These are phyloP conservation scores for Globisporangium paroecandrum DNA, from an alignment of 352 stramenopile genomes.

Conservation along the genomic window DNA sequence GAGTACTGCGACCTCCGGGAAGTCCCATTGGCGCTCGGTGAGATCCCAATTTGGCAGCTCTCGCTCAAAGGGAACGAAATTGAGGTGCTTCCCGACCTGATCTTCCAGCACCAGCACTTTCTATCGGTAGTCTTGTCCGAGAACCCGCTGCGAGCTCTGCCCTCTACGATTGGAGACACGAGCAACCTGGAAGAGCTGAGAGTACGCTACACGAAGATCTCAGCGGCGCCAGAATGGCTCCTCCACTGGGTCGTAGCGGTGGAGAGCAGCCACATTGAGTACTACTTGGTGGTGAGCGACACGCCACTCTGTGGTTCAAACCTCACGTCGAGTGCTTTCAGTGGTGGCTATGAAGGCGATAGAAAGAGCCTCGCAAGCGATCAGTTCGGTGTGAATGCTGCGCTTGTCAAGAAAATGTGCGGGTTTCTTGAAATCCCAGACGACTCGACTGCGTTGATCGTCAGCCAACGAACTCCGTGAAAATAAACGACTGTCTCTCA, in stretches of 20 bases:
- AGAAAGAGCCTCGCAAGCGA: background rate
- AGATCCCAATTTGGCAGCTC: slow-evolving; percentile 46
- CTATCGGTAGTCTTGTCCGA: slow-evolving; percentile 47
- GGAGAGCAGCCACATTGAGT: background rate
- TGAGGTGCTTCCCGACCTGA: slow-evolving; percentile 50
- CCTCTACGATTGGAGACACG: slow-evolving; percentile 14
- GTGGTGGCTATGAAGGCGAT: background rate
- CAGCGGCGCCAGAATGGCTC: background rate
- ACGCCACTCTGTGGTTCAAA: background rate
- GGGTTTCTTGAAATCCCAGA: background rate
- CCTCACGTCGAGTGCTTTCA: background rate
- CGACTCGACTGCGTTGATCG: background rate
- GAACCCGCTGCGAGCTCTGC: slow-evolving; percentile 33
- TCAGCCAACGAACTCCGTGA: background rate
- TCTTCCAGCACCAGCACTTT: slow-evolving; percentile 53
- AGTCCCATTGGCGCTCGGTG: slow-evolving; percentile 39
- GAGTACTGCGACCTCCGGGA: slow-evolving; percentile 21
- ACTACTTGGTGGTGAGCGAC: background rate
- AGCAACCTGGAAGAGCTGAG: slow-evolving; percentile 18
- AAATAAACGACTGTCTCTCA: no score
- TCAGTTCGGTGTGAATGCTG: background rate
- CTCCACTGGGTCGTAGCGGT: background rate
- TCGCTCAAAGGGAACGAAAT: background rate
- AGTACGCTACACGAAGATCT: background rate
- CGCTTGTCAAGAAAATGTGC: background rate